Percentiles rank a stretch among this genome's conserved stretches.
Conservation (phyloP, 2,329 filamentous ascomycete genomes). For the Pestalotiopsis sp. region DNA sequence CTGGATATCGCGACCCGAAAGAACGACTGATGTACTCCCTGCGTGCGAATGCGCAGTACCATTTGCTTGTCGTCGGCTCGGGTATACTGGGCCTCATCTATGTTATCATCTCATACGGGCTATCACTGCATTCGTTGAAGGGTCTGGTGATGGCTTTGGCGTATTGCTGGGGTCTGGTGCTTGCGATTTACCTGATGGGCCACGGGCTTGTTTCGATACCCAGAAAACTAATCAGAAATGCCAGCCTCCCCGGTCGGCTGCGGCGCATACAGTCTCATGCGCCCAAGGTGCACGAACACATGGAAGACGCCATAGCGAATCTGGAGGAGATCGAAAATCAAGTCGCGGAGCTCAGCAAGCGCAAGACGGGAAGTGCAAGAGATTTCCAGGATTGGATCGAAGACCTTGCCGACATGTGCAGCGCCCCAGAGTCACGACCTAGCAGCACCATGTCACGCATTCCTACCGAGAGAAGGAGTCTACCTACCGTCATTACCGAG, state of each 20-base stretch:
- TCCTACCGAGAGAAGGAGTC: conserved; percentile 44
- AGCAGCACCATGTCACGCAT: conserved; percentile 42
- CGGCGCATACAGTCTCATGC: conserved; percentile 77
- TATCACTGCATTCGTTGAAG: conserved; percentile 75
- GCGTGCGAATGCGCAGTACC: conserved; percentile 85
- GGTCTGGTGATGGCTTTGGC: conserved; percentile 88
- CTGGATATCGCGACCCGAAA: conserved; percentile 86
- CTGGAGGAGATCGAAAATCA: conserved; percentile 82
- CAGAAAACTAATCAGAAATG: conserved; percentile 75
- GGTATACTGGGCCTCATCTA: conserved; percentile 78
- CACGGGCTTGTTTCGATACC: conserved; percentile 94
- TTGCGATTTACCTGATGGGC: conserved; percentile 97
- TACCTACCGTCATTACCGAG: conserved; percentile 87
- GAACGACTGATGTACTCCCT: conserved; percentile 83
- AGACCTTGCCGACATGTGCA: conserved; percentile 79
- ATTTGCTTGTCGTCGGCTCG: conserved; percentile 75
- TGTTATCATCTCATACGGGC: conserved; percentile 77
- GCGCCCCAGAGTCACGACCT: conserved; percentile 64
- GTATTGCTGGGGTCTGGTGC: conserved; percentile 88
- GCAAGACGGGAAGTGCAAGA: conserved; percentile 76
- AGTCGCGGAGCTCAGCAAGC: conserved; percentile 75
- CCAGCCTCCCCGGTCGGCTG: conserved; percentile 74
- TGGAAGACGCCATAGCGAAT: conserved; percentile 80
- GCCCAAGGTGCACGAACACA: conserved; percentile 80
- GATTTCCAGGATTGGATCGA: conserved; percentile 95